Conservation (phyloP, 257 asterid species). For the Striga asiatica region DNA sequence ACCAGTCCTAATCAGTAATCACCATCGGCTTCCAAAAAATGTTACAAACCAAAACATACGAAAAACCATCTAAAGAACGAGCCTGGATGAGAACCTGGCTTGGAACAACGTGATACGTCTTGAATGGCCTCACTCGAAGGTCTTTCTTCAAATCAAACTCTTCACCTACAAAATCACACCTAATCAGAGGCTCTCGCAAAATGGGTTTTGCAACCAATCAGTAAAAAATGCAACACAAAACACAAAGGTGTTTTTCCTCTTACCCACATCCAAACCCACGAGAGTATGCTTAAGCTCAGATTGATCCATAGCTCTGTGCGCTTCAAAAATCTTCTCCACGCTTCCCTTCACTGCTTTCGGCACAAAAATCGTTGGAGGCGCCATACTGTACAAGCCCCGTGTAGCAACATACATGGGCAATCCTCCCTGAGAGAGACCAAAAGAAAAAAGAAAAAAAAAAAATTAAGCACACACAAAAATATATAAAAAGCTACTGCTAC, state of each 20-base stretch:
- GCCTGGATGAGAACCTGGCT: constrained; percentile 58
- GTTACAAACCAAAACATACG: neutral
- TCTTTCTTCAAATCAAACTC: constrained; percentile 64
- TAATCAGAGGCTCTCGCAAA: neutral
- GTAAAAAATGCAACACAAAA: too few species aligned
- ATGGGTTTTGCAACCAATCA: neutral
- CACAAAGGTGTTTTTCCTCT: constrained; percentile 12
- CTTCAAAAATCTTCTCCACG: constrained; percentile 86
- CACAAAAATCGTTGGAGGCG: constrained; percentile 76
- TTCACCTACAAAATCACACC: constrained; percentile 53
- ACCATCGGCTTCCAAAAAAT: neutral
- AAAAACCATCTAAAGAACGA: neutral
- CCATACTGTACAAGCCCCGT: constrained; percentile 75
- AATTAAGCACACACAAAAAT: too few species aligned
- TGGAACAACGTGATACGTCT: constrained; percentile 76
- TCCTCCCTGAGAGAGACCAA: constrained; percentile 53
- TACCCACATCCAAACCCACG: constrained; percentile 91
- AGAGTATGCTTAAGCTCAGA: constrained; percentile 76
- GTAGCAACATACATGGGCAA: constrained; percentile 96
- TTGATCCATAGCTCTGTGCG: constrained; percentile 90
- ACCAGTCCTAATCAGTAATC: neutral
- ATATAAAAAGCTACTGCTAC: too few species aligned
- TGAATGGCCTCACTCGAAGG: constrained; percentile 80
- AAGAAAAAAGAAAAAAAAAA: too few species aligned
- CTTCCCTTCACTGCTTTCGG: constrained; percentile 62